Conservation (phyloP, 352 stramenopile genomes). For the Phytopythium mirpurense region DNA sequence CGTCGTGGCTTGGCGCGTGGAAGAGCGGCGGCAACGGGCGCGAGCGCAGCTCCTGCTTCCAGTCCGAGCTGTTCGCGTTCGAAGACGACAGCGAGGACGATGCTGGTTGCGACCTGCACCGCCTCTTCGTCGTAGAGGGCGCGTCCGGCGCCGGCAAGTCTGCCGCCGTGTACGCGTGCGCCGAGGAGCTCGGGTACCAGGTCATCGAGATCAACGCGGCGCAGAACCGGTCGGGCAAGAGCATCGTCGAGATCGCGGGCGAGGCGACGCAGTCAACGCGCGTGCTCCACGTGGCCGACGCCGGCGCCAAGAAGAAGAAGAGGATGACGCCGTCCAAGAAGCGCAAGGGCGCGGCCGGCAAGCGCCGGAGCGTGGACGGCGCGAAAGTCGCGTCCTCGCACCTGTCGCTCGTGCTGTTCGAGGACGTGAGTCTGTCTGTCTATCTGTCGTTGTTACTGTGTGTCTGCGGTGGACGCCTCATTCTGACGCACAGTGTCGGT, state of each 20-base stretch:
- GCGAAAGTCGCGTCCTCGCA: constrained; percentile 20
- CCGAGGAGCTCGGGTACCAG: constrained; percentile 74
- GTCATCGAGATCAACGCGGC: constrained; percentile 85
- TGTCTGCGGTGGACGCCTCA: no score
- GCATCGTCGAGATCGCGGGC: constrained; percentile 68
- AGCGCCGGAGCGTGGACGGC: constrained; percentile 33
- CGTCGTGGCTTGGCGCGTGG: constrained; percentile 71
- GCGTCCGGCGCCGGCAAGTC: constrained; percentile 73
- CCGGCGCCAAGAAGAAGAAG: constrained; percentile 38
- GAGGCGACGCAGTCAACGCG: constrained; percentile 81
- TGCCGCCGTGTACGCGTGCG: constrained; percentile 72
- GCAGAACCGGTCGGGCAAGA: constrained; percentile 64
- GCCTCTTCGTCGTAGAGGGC: constrained; percentile 70
- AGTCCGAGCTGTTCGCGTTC: constrained; percentile 61
- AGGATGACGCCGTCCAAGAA: constrained; percentile 32
- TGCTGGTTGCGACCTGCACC: constrained; percentile 42
- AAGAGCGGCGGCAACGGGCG: constrained; percentile 49
- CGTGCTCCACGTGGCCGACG: constrained; percentile 44
- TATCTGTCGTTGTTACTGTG: background rate
- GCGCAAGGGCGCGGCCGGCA: constrained; percentile 20
- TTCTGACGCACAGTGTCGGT: no score
- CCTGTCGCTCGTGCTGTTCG: constrained; percentile 78
- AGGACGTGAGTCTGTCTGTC: constrained; percentile 39
- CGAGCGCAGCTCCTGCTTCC: constrained; percentile 39
- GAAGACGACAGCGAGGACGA: constrained; percentile 60